Conservation (phyloP, 176 grass and related monocot species). For the Melocanna baccifera region DNA sequence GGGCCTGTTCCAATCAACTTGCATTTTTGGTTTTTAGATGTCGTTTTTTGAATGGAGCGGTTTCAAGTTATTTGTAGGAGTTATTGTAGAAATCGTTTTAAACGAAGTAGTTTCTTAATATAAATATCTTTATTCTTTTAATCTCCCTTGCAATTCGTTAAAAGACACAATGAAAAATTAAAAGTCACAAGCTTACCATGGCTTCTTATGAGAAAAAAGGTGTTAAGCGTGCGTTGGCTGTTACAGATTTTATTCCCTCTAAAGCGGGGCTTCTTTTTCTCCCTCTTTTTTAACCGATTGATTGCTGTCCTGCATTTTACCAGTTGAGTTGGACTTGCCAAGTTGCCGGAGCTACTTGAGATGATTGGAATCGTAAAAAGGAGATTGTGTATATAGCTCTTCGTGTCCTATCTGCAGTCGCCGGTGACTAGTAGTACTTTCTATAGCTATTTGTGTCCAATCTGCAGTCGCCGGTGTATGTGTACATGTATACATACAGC, state of each 20-base stretch:
- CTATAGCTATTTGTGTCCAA: not conserved
- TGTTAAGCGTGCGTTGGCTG: not conserved
- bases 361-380: not conserved
- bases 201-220: not conserved
- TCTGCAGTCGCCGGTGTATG: not conserved
- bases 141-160: accelerated
- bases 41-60: too few relatives aligned
- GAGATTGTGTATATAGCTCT: too few relatives aligned
- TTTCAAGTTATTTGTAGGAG: too few relatives aligned
- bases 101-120: too few relatives aligned
- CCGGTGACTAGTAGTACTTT: not conserved
- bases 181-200: not conserved
- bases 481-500: too few relatives aligned
- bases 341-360: not conserved
- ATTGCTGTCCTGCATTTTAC: not conserved
- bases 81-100: too few relatives aligned
- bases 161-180: too few relatives aligned
- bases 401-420: too few relatives aligned
- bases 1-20: too few relatives aligned
- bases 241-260: not conserved
- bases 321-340: not conserved
- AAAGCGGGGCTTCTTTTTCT: not conserved
- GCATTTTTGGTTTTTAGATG: too few relatives aligned
- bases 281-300: not conserved
- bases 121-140: too few relatives aligned